Evolutionary conservation across 495 filamentous ascomycete species (phyloP).

Genomic region (Penicillium subrubescens): DNA sequence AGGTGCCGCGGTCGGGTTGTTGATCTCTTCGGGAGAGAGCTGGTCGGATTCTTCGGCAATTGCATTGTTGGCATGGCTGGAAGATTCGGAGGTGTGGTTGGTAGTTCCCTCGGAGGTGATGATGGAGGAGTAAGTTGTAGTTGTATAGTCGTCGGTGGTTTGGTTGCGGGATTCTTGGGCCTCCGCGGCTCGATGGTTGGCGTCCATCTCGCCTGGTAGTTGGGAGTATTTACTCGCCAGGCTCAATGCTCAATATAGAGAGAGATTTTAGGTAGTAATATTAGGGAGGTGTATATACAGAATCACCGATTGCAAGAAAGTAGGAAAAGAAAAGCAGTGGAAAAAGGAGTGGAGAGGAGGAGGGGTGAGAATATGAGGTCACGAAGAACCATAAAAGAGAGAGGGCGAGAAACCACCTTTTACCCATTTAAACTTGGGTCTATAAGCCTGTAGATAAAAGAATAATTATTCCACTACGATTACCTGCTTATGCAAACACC

Average conservation of each 20-base stretch:
- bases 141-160: constrained; percentile 1
- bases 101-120: not conserved
- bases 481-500: constrained; percentile 10
- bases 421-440: constrained; percentile 8
- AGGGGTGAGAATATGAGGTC: not conserved
- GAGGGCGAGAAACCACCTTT: not conserved
- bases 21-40: constrained; percentile 7
- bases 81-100: not conserved
- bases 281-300: constrained; percentile 18
- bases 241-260: constrained; percentile 14
- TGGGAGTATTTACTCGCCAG: constrained; percentile 12
- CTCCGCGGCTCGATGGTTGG: constrained; percentile 22
- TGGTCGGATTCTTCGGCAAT: not conserved
- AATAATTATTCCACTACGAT: not conserved
- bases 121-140: not conserved
- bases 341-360: constrained; percentile 10
- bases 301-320: not conserved
- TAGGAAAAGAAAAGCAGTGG: constrained; percentile 1
- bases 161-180: constrained; percentile 3
- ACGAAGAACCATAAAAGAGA: not conserved
- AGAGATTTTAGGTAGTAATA: constrained; percentile 17
- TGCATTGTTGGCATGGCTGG: not conserved
- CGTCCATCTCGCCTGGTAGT: constrained; percentile 27
- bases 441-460: not conserved
- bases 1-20: constrained; percentile 14